A percentile compares a stretch with the other conserved stretches of the same genome.
phyloP scores from a whole-genome alignment of 1,139 yeast species.

The Debaryomyces sp. region DNA sequence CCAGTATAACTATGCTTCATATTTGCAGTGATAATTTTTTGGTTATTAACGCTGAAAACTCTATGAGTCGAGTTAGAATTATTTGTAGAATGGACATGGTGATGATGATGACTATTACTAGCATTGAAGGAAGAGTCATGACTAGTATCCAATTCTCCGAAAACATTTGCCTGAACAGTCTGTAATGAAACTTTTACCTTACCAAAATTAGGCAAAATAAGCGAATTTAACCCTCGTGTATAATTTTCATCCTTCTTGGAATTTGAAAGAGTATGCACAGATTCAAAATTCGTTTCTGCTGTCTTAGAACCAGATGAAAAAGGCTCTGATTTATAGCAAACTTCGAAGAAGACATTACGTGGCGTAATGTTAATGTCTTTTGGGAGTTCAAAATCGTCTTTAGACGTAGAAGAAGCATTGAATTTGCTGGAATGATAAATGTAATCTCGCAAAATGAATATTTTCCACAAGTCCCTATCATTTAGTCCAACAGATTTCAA shows the following conservation, averaged over 20 bases:
- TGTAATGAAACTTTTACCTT: slow-evolving; percentile 53
- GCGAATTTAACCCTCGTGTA: slow-evolving; percentile 22
- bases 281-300: slow-evolving; percentile 23
- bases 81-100: slow-evolving; percentile 17
- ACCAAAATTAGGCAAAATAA: slow-evolving; percentile 37
- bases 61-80: slow-evolving; percentile 24
- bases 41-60: slow-evolving; percentile 37
- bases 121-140: slow-evolving; percentile 15
- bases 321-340: slow-evolving; percentile 51
- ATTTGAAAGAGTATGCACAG: slow-evolving; percentile 9
- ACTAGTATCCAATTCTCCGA: slow-evolving; percentile 56
- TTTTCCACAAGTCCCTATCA: slow-evolving; percentile 81
- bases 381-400: slow-evolving; percentile 10
- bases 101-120: slow-evolving; percentile 16
- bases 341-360: slow-evolving; percentile 68
- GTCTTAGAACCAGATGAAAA: slow-evolving; percentile 20
- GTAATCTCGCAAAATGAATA: slow-evolving; percentile 69
- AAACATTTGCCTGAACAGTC: slow-evolving; percentile 60
- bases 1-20: slow-evolving; percentile 67
- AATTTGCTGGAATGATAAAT: slow-evolving; percentile 58
- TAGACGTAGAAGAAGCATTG: slow-evolving; percentile 5
- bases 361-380: slow-evolving; percentile 40
- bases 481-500: slow-evolving; percentile 70
- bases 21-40: slow-evolving; percentile 40
- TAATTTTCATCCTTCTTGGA: slow-evolving; percentile 8